These are phyloP conservation scores for Biancaea sappan DNA, from an alignment of 306 rosid genomes.

Conservation along the genomic window DNA sequence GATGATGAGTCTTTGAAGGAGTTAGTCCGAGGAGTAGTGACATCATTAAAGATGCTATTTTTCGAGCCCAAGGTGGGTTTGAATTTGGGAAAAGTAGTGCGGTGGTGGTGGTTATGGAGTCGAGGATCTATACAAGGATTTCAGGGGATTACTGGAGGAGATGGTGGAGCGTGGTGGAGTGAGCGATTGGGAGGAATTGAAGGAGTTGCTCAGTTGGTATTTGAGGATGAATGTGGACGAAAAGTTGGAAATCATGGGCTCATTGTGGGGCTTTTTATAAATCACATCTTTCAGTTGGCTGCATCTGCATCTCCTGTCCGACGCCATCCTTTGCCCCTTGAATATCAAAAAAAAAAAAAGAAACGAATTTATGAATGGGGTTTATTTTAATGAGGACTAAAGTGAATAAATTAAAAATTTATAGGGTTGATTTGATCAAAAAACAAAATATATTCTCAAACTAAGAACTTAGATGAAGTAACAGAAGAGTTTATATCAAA, in stretches of 20 bases:
- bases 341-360: too few relatives aligned
- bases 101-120: conserved; percentile 44
- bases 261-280: conserved; percentile 53
- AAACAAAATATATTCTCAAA: too few relatives aligned
- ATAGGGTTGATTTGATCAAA: too few relatives aligned
- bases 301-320: too few relatives aligned
- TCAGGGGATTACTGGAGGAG: conserved; percentile 60
- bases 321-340: too few relatives aligned
- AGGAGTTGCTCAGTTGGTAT: conserved; percentile 51
- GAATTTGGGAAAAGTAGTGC: conserved; percentile 34
- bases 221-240: conserved; percentile 44
- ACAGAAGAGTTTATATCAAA: too few relatives aligned
- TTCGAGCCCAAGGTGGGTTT: conserved; percentile 42
- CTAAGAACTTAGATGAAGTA: too few relatives aligned
- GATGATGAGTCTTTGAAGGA: conserved; percentile 39
- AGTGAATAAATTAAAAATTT: too few relatives aligned
- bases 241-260: conserved; percentile 50
- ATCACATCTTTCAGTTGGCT: conserved; percentile 36
- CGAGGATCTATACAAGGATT: conserved; percentile 52
- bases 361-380: too few relatives aligned
- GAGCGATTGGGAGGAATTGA: conserved; percentile 50
- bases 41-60: conserved; percentile 52
- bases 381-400: too few relatives aligned
- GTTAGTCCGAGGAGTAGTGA: conserved; percentile 36
- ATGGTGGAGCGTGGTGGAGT: conserved; percentile 52